These are phyloP conservation scores for Penicillium lividum DNA, from an alignment of 495 filamentous ascomycete genomes.

Conservation along the genomic window DNA sequence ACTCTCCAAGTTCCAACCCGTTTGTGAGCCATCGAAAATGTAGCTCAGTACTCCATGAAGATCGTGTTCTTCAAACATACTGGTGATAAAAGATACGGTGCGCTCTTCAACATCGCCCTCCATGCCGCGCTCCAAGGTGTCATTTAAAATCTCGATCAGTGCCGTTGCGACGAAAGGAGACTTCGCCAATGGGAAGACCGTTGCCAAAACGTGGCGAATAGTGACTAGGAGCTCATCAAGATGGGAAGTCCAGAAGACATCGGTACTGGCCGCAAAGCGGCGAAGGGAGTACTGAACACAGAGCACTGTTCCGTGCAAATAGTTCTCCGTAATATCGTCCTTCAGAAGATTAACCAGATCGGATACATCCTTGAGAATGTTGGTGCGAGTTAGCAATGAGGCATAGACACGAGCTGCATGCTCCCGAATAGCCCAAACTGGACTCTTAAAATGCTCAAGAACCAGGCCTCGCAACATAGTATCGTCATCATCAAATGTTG, in stretches of 20 bases:
- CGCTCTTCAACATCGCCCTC: constrained; percentile 33
- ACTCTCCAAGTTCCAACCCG: constrained; percentile 35
- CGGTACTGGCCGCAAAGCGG: constrained; percentile 34
- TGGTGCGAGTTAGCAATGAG: constrained; percentile 55
- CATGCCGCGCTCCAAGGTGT: constrained; percentile 37
- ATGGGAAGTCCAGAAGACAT: constrained; percentile 36
- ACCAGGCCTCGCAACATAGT: constrained; percentile 37
- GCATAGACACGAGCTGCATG: constrained; percentile 82
- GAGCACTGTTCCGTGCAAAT: constrained; percentile 62
- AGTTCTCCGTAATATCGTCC: constrained; percentile 52
- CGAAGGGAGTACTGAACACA: constrained; percentile 52
- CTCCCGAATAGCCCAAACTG: constrained; percentile 85
- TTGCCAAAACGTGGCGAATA: constrained; percentile 29
- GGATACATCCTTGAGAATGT: constrained; percentile 52
- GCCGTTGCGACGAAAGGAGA: constrained; percentile 45
- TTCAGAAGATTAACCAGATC: constrained; percentile 44
- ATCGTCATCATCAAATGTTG: constrained; percentile 36
- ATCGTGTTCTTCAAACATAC: constrained; percentile 31
- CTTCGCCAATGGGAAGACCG: constrained; percentile 29
- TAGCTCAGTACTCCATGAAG: constrained; percentile 31
- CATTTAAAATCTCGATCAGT: constrained; percentile 46
- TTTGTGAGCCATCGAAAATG: constrained; percentile 32
- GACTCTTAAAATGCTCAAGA: constrained; percentile 58
- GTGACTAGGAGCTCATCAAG: constrained; percentile 29
- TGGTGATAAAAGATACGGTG: constrained; percentile 23